Percentiles rank a stretch among this genome's conserved stretches.
Evolutionary conservation across 2,329 filamentous ascomycete genomes (phyloP).

Genomic region (Cladosporium colombiae): DNA sequence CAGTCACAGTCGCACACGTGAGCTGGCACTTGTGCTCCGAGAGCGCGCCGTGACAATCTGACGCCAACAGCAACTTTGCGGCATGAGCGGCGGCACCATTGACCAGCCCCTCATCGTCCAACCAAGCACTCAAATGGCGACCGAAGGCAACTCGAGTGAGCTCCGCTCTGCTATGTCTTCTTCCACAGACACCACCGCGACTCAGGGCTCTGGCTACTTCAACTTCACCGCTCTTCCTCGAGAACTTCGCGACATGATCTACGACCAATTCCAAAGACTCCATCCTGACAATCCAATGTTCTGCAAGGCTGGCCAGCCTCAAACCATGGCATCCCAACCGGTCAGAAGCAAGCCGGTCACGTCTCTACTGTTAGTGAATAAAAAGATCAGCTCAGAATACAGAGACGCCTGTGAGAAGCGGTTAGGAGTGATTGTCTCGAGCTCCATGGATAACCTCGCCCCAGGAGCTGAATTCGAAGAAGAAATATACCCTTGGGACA

Average conservation of each 20-base stretch:
- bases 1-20: neutral
- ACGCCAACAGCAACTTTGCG: neutral
- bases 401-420: neutral
- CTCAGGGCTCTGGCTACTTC: neutral
- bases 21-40: neutral
- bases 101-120: neutral
- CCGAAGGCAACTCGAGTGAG: neutral
- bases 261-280: neutral
- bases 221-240: slow-evolving; percentile 22
- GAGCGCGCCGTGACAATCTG: neutral
- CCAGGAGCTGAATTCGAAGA: neutral
- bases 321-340: neutral
- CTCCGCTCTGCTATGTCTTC: neutral
- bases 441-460: neutral
- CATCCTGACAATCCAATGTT: neutral
- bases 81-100: neutral
- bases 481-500: neutral
- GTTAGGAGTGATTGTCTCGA: neutral
- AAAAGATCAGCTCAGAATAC: neutral
- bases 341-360: neutral
- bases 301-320: neutral
- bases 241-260: slow-evolving; percentile 25
- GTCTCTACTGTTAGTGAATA: neutral
- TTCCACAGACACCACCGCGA: neutral
- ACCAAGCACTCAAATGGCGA: neutral